Evolutionary conservation across 306 rosid species (phyloP).

Genomic region (Luffa acutangula): DNA sequence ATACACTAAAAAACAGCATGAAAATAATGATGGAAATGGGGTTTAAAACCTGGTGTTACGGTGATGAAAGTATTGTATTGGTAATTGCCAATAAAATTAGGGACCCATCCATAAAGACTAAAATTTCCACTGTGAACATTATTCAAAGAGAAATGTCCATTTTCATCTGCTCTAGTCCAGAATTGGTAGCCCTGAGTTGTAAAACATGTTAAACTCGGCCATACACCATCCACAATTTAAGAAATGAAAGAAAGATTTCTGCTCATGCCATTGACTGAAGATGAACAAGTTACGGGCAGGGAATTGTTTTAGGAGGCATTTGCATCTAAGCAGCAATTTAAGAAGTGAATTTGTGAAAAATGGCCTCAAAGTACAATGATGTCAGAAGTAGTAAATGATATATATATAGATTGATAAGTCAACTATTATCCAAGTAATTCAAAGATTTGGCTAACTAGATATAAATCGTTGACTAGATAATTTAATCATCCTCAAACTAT

Average conservation of each 20-base stretch:
- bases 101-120: constrained; percentile 63
- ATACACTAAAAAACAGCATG: background rate
- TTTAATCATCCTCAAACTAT: background rate
- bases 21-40: background rate
- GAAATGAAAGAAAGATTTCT: background rate
- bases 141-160: constrained; percentile 48
- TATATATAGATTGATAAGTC: background rate
- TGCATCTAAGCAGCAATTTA: background rate
- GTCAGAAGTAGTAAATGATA: background rate
- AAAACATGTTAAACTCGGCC: background rate
- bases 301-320: background rate
- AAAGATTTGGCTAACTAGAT: background rate
- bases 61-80: constrained; percentile 26
- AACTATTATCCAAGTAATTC: background rate
- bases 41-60: constrained; percentile 46
- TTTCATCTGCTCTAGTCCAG: constrained; percentile 58
- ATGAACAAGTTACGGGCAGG: background rate
- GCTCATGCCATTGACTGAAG: background rate
- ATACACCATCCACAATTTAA: background rate
- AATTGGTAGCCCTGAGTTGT: constrained; percentile 67
- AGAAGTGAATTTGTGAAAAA: background rate
- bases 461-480: background rate
- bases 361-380: background rate
- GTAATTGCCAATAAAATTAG: constrained; percentile 74
- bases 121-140: constrained; percentile 43